Evolutionary conservation across 2,329 filamentous ascomycete species (phyloP), one percentile per base, ranked within the genome.

Genomic region (Aspergillus sclerotialis): DNA sequence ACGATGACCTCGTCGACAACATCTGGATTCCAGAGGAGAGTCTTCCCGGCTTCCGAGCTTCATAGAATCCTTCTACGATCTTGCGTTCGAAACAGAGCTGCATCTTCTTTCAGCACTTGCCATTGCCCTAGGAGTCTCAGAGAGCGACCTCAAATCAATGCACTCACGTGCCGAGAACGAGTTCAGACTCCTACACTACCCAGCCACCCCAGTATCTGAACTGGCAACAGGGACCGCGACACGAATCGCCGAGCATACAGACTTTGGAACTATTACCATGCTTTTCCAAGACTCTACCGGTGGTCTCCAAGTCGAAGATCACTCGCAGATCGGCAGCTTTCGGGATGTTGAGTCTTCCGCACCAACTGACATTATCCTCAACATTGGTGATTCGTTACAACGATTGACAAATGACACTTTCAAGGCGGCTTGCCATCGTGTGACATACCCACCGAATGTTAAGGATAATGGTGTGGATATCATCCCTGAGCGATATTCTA

Each of bases 151-250:
- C 30, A 41, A 64, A 3, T 46, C 52, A 10, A 60, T 69, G 17
- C 74, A 78, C 53, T 65, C 62, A 36, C 68, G 68, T 2, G 63
- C 68, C 34, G 70, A 77, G 44, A 76, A 76, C 42, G 75, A 78
- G 39, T 60, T 80, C 15, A 67, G 77, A 1, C 55, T 81, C 14
- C 58, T 79, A 6, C 76, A 80, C 49, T 80, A 76, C 41, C 72
- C 72, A 0, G 55, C 65, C 2, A 58, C 72, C 4, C 55, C 64
- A 13, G 63, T 60, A 15, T 56, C 53, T 9, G 59, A 61, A 23
- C 53, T 73, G 15, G 52, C 56, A 7, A 63, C 60, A 28, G 60
- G 63, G 9, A 43, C 56, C 4, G 58, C 67, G 8, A 65, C 67
- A 3, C 55, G 72, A 5, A 71, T 73, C 29, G 64, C 68, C 0